These are phyloP conservation scores for Phytophthora ramorum DNA, from an alignment of 352 stramenopile genomes.

Conservation along the genomic window DNA sequence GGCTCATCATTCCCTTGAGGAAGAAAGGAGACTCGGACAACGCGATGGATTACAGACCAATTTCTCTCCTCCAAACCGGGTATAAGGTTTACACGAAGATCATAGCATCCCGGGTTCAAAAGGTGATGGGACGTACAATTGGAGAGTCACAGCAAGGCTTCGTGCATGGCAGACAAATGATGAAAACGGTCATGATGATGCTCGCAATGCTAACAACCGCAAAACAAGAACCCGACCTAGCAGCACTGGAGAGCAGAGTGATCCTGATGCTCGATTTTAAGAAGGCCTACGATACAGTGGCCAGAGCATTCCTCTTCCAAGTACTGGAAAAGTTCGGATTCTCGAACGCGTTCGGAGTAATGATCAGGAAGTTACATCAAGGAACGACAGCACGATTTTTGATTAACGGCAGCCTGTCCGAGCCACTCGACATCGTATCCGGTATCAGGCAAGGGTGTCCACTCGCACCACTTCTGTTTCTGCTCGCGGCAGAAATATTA, in stretches of 20 bases:
- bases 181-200: slow-evolving; percentile 4
- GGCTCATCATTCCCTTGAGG: background rate
- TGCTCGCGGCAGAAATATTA: background rate
- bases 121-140: no score
- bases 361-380: no score
- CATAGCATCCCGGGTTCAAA: background rate
- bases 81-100: slow-evolving; percentile 5
- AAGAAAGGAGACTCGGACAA: background rate
- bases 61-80: background rate
- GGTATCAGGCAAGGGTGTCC: no score
- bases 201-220: background rate
- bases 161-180: background rate
- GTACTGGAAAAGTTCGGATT: background rate
- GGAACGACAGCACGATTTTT: no score
- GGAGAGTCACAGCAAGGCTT: slow-evolving; percentile 3
- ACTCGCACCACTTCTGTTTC: background rate
- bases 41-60: slow-evolving; percentile 9
- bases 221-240: background rate
- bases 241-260: background rate
- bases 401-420: no score
- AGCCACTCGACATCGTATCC: no score
- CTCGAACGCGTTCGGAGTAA: no score
- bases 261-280: background rate
- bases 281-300: slow-evolving; percentile 1
- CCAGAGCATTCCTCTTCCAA: background rate